Conservation (phyloP, 2,329 filamentous ascomycete genomes). For the Calycina herbarum region DNA sequence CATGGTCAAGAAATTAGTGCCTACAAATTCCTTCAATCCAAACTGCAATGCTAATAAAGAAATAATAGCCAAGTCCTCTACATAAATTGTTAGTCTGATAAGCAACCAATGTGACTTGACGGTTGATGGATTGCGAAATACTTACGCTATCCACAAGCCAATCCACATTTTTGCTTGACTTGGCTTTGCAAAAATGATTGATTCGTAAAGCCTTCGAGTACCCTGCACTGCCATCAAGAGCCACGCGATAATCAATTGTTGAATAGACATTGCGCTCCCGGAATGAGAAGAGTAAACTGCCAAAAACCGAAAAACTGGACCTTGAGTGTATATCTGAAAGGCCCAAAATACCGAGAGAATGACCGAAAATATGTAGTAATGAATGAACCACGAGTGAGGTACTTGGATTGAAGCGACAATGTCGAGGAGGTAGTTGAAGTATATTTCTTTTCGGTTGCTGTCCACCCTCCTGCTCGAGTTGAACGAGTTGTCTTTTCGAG, state of each 20-base stretch:
- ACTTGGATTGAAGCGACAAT: slow-evolving; percentile 48
- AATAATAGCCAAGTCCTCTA: slow-evolving; percentile 72
- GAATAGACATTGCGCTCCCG: slow-evolving; percentile 52
- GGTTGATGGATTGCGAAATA: neutral
- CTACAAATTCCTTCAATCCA: slow-evolving; percentile 82
- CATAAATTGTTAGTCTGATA: neutral
- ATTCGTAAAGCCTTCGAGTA: slow-evolving; percentile 74
- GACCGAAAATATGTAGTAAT: slow-evolving; percentile 80
- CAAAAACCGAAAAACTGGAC: slow-evolving; percentile 53
- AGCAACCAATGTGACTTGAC: neutral
- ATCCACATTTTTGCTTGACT: slow-evolving; percentile 78
- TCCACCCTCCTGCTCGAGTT: neutral
- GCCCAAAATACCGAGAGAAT: slow-evolving; percentile 73
- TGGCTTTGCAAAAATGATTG: slow-evolving; percentile 61
- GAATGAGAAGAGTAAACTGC: slow-evolving; percentile 38
- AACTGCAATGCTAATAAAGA: slow-evolving; percentile 68
- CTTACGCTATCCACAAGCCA: slow-evolving; percentile 69
- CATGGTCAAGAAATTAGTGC: slow-evolving; percentile 30
- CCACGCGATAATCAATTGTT: slow-evolving; percentile 68
- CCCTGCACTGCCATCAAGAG: slow-evolving; percentile 75
- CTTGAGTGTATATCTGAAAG: slow-evolving; percentile 57
- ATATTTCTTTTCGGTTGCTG: slow-evolving; percentile 5
- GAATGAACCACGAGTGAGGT: slow-evolving; percentile 84
- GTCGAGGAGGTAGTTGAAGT: slow-evolving; percentile 18
- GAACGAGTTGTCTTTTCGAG: slow-evolving; percentile 21